A percentile compares a stretch with the other conserved stretches of the same genome.
These are phyloP conservation scores for Prunus padus DNA, from an alignment of 306 rosid species.

Conservation along the genomic window DNA sequence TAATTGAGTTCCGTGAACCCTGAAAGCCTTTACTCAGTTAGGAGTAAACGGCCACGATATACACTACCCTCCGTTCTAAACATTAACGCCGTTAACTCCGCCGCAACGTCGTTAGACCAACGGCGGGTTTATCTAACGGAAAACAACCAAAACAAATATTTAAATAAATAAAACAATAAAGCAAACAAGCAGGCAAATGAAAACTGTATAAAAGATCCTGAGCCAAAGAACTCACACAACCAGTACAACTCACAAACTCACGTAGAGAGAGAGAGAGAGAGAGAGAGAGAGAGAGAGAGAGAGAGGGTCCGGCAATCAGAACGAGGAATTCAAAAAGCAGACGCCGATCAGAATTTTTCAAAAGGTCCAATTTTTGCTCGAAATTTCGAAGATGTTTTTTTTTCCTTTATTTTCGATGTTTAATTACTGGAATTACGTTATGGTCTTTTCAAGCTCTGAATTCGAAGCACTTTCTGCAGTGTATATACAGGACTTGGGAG, in stretches of 20 bases:
- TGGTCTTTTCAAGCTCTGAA: conserved; percentile 15
- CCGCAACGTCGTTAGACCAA: conserved; percentile 56
- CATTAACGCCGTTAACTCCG: conserved; percentile 45
- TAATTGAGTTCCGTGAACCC: conserved; percentile 29
- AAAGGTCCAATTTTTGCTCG: conserved; percentile 23
- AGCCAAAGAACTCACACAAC: conserved; percentile 29
- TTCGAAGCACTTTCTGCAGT: conserved; percentile 18
- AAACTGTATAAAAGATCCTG: conserved; percentile 48
- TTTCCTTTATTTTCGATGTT: conserved; percentile 5
- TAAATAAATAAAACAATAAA: conserved; percentile 13
- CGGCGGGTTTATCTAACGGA: conserved; percentile 58
- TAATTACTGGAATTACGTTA: too few relatives aligned
- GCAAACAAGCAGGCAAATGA: conserved; percentile 14
- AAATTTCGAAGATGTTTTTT: conserved; percentile 8
- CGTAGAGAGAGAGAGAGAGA: conserved; percentile 9
- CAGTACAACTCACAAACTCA: background rate
- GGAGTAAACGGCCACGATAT: conserved; percentile 28
- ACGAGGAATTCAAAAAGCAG: conserved; percentile 15
- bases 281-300: conserved; percentile 4
- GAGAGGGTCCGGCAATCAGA: conserved; percentile 37
- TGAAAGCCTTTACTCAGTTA: background rate
- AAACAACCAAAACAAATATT: conserved; percentile 7
- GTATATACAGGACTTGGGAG: conserved; percentile 19
- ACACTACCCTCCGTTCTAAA: conserved; percentile 7
- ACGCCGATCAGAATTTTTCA: background rate